These are phyloP conservation scores for Huntiella savannae DNA, from an alignment of 2,329 filamentous ascomycete species.

Conservation along the genomic window DNA sequence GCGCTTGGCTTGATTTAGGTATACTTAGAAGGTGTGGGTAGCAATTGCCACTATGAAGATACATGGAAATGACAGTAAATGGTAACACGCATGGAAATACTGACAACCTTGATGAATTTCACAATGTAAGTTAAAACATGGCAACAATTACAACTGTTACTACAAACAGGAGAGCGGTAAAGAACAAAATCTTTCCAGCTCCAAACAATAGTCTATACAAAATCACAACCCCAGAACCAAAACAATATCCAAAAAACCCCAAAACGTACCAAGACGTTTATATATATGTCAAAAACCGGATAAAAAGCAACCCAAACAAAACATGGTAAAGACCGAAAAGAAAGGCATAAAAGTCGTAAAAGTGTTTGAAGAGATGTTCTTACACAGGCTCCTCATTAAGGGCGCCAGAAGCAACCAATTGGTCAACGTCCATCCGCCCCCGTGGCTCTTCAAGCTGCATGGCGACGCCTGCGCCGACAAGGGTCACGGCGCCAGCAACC, in stretches of 20 bases:
- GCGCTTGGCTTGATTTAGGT: not conserved
- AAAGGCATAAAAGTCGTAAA: conserved; percentile 1
- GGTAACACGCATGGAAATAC: too few relatives aligned
- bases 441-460: conserved; percentile 53
- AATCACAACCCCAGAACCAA: not conserved
- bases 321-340: conserved; percentile 1
- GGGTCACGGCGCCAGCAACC: conserved; percentile 60
- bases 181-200: not conserved
- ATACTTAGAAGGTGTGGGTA: too few relatives aligned
- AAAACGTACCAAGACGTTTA: not conserved
- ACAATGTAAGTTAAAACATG: conserved; percentile 2
- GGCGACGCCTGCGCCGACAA: conserved; percentile 56
- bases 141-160: conserved; percentile 4
- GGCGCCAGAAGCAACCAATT: conserved; percentile 10
- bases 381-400: conserved; percentile 17
- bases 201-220: not conserved
- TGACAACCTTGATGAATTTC: too few relatives aligned
- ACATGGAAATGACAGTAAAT: too few relatives aligned
- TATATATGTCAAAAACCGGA: not conserved
- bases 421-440: conserved; percentile 15
- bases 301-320: not conserved
- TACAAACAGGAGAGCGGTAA: not conserved
- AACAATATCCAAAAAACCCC: not conserved
- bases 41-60: too few relatives aligned
- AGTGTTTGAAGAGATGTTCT: not conserved